Evolutionary conservation across 164 flowering plant species (phyloP), one percentile per base, ranked within the genome.

Genomic region (Nymphaea colorata): DNA sequence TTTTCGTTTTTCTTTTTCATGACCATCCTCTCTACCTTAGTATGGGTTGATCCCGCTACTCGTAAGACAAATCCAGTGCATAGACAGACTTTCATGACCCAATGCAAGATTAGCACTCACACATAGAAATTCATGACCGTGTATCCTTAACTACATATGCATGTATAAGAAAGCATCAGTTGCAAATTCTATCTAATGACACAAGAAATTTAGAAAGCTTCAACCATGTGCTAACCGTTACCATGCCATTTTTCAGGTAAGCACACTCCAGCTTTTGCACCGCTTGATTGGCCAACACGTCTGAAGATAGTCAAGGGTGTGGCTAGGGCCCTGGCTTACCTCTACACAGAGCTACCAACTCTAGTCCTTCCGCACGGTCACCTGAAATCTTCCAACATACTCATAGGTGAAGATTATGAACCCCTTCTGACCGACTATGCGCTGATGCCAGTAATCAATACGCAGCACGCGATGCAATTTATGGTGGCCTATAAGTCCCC

Each of bases 401-500:
- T 94, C 16, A 80, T 94, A 16, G 73, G 72, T n/a, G 78, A 79
- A 3, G 69, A 80, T 36, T 73, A 67, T 47, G 81, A 88, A 42
- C 93, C 97, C 0, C 68, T 84, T 25, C 74, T 94, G 11, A 73
- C 82, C 3, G 98, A 94, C 68, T 94, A 88, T 61, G 85, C 80
- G 2, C 76, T 91, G 1, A 73, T 74, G 3, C 93, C 96, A 0
- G 70, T 91, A 25, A 77, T 84, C 51, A 87, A 83, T 77, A 82
- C 75, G 67, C 88, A 81, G 55, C 77, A 77, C 41, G 87, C 90
- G 4, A 78, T 72, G 15, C 75, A 85, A 4, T 66, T 78, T 66
- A 81, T 91, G 84, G 88, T 84, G 44, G 91, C 90, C 16, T 91
- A 88, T 76, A 88, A 80, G 67, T 89, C 95, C 10, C 97, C 97